A percentile compares a stretch with the other conserved stretches of the same genome.
Evolutionary conservation across 1,139 yeast species (phyloP).

Genomic region (Kluyveromyces sp.): DNA sequence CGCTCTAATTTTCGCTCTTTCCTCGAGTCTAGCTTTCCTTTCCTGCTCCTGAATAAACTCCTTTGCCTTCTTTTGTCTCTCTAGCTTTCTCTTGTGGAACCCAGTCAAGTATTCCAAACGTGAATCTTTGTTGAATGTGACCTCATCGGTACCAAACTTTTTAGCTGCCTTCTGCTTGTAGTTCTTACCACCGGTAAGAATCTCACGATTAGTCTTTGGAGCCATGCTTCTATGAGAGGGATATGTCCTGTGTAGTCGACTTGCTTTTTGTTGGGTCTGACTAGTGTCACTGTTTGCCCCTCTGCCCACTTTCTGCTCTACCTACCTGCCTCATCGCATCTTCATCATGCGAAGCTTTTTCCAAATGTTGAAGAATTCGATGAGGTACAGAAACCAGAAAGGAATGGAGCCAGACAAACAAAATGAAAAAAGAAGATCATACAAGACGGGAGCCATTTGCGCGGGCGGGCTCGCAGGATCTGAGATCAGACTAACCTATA

Average conservation of each 20-base stretch:
- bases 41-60: conserved; percentile 70
- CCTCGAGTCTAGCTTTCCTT: conserved; percentile 64
- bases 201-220: conserved; percentile 54
- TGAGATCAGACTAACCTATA: no score
- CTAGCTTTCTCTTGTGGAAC: conserved; percentile 86
- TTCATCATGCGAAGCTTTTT: background rate
- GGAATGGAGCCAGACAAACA: background rate
- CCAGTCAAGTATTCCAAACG: conserved; percentile 84
- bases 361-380: background rate
- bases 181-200: conserved; percentile 79
- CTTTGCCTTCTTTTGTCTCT: conserved; percentile 80
- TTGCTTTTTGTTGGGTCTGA: no score
- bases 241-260: no score
- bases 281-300: background rate
- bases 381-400: background rate
- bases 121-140: conserved; percentile 66
- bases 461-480: no score
- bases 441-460: no score
- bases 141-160: conserved; percentile 66
- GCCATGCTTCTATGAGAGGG: conserved; percentile 8
- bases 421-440: no score
- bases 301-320: background rate
- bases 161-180: conserved; percentile 57
- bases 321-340: background rate
- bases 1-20: conserved; percentile 51